These are phyloP conservation scores for Cordia subcordata DNA, from an alignment of 257 asterid genomes.

Conservation along the genomic window DNA sequence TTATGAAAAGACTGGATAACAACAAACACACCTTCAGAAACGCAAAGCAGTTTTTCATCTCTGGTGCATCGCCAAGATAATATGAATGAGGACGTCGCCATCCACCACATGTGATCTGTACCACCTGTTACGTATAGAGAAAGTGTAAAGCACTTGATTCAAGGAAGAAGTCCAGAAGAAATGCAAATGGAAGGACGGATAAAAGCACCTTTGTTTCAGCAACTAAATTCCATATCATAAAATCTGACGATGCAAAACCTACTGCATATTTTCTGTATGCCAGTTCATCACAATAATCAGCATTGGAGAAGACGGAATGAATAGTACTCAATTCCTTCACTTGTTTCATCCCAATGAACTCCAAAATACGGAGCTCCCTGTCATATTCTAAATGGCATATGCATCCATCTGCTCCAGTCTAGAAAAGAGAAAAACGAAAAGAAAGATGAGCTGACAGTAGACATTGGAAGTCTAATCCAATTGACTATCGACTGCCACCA, in stretches of 20 bases:
- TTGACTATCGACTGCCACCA: neutral
- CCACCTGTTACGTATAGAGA: slow-evolving; percentile 41
- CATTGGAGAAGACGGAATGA: slow-evolving; percentile 43
- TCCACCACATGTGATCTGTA: slow-evolving; percentile 86
- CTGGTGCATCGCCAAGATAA: slow-evolving; percentile 74
- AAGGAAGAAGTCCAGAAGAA: neutral
- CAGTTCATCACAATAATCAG: slow-evolving; percentile 32
- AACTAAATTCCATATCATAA: slow-evolving; percentile 74
- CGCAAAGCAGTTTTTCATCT: slow-evolving; percentile 78
- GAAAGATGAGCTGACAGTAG: neutral
- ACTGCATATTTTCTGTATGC: slow-evolving; percentile 56
- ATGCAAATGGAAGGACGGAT: slow-evolving; percentile 16
- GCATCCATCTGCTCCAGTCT: slow-evolving; percentile 99
- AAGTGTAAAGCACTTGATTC: neutral
- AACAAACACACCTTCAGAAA: slow-evolving; percentile 65
- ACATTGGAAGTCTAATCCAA: neutral
- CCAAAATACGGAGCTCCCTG: slow-evolving; percentile 47
- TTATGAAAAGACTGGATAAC: slow-evolving; percentile 1
- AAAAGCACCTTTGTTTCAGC: slow-evolving; percentile 66
- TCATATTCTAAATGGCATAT: slow-evolving; percentile 78
- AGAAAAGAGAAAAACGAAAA: slow-evolving; percentile 14
- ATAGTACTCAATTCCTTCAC: slow-evolving; percentile 76
- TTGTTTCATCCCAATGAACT: slow-evolving; percentile 83
- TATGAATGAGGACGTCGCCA: slow-evolving; percentile 98
- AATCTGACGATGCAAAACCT: slow-evolving; percentile 86